phyloP scores from a whole-genome alignment of 352 stramenopile genomes.

The Aphanomyces cochlioides region DNA sequence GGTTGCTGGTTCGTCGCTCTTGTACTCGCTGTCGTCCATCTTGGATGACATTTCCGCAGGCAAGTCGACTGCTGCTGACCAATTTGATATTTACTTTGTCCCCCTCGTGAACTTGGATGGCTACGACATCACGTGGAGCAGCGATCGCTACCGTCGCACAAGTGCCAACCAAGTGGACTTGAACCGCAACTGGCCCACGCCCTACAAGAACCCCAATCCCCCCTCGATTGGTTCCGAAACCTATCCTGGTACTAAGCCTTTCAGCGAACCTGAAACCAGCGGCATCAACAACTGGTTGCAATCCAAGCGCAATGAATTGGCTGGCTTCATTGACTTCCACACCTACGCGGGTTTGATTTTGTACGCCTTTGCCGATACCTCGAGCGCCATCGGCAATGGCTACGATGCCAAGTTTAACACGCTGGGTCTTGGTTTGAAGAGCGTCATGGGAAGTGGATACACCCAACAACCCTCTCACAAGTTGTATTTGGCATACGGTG shows the following conservation, averaged over 20 bases:
- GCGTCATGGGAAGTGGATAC: constrained; percentile 29
- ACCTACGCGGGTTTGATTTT: constrained; percentile 14
- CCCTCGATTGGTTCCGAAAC: not conserved
- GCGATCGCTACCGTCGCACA: constrained; percentile 13
- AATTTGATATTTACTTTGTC: constrained; percentile 73
- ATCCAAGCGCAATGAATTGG: constrained; percentile 1
- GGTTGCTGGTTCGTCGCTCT: constrained; percentile 35
- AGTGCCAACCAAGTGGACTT: constrained; percentile 12
- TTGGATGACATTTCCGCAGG: constrained; percentile 35
- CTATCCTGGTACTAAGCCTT: not conserved
- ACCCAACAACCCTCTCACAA: constrained; percentile 32
- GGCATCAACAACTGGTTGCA: not conserved
- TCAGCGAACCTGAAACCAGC: constrained; percentile 18
- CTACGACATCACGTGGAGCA: constrained; percentile 61
- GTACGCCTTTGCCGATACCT: constrained; percentile 22
- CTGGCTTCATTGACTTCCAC: not conserved
- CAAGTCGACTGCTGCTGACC: constrained; percentile 24
- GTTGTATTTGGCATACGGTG: constrained; percentile 37
- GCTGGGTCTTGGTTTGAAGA: constrained; percentile 37
- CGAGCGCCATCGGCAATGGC: constrained; percentile 44
- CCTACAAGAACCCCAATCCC: not conserved
- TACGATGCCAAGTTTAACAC: constrained; percentile 47
- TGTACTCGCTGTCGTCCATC: constrained; percentile 37
- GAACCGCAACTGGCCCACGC: constrained; percentile 26
- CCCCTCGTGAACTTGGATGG: constrained; percentile 76